phyloP scores from a whole-genome alignment of 2,329 filamentous ascomycete species.

The Sporothrix protearum region DNA sequence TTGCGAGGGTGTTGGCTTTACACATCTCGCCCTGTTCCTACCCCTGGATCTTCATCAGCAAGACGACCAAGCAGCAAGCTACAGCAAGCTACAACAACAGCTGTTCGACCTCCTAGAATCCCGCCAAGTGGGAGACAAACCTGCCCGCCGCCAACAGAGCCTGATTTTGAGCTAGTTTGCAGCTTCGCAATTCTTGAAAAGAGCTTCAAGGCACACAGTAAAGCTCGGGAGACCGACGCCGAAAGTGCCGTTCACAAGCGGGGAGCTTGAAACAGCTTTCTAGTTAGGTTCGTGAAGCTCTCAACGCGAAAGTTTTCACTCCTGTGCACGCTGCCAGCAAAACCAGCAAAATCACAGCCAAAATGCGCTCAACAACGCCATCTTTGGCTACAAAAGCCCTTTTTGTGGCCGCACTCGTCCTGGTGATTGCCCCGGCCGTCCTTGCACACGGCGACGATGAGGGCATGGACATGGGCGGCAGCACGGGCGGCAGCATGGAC shows the following conservation, averaged over 20 bases:
- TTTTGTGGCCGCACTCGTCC: conserved; percentile 29
- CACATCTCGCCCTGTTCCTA: not conserved
- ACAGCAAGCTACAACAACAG: not conserved
- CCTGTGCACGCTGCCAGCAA: not conserved
- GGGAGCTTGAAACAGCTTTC: conserved; percentile 1
- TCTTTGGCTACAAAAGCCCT: conserved; percentile 23
- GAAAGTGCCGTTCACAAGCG: not conserved
- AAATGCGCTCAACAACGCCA: conserved; percentile 25
- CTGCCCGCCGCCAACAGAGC: not conserved
- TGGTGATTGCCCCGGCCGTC: conserved; percentile 33
- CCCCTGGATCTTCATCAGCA: not conserved
- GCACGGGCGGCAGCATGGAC: conserved; percentile 1
- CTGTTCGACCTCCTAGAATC: not conserved
- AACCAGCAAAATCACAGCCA: not conserved
- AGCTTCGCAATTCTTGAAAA: not conserved
- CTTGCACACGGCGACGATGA: conserved; percentile 34
- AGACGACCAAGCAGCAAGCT: not conserved
- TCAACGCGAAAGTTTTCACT: not conserved
- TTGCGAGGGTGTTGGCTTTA: not conserved
- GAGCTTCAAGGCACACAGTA: conserved; percentile 7
- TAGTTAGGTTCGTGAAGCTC: conserved; percentile 2
- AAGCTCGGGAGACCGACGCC: conserved; percentile 19
- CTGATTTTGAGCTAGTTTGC: conserved; percentile 4
- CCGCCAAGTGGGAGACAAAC: not conserved
- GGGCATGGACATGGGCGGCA: conserved; percentile 29